These are phyloP conservation scores for Phtheirospermum japonicum DNA, from an alignment of 257 asterid species.

Conservation along the genomic window DNA sequence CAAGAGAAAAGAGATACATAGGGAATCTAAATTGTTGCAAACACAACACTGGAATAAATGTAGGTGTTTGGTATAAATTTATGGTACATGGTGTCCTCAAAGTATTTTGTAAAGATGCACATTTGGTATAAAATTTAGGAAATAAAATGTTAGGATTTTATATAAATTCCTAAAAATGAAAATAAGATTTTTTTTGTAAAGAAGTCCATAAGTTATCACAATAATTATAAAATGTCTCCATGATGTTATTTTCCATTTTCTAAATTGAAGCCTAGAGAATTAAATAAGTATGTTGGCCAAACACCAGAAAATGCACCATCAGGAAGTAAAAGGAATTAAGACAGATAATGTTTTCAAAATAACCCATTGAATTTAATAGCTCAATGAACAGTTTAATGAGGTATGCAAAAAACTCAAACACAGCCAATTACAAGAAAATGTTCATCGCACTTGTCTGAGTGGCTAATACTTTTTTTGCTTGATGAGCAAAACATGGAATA, in stretches of 20 bases:
- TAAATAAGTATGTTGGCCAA: not conserved
- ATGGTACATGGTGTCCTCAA: not conserved
- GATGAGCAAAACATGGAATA: no score
- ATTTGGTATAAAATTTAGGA: not conserved
- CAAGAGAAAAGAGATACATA: not conserved
- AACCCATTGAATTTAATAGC: not conserved
- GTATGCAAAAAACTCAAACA: conserved; percentile 12
- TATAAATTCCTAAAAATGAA: not conserved
- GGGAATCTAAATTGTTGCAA: conserved; percentile 1
- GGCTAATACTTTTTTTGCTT: no score
- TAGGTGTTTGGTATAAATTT: not conserved
- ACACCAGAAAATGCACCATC: not conserved
- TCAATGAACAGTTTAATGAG: conserved; percentile 1
- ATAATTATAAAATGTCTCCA: not conserved
- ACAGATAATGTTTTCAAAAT: conserved; percentile 3
- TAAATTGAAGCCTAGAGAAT: no score
- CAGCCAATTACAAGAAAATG: not conserved
- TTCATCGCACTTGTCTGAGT: no score
- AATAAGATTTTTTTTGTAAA: not conserved
- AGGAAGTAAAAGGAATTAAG: not conserved
- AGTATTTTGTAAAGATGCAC: not conserved
- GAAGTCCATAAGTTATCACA: not conserved
- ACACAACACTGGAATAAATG: not conserved
- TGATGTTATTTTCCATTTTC: not conserved
- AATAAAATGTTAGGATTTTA: not conserved